These are phyloP conservation scores for Papiliotrema terrestris DNA, from an alignment of 1,284 basidiomycete genomes.

Conservation along the genomic window DNA sequence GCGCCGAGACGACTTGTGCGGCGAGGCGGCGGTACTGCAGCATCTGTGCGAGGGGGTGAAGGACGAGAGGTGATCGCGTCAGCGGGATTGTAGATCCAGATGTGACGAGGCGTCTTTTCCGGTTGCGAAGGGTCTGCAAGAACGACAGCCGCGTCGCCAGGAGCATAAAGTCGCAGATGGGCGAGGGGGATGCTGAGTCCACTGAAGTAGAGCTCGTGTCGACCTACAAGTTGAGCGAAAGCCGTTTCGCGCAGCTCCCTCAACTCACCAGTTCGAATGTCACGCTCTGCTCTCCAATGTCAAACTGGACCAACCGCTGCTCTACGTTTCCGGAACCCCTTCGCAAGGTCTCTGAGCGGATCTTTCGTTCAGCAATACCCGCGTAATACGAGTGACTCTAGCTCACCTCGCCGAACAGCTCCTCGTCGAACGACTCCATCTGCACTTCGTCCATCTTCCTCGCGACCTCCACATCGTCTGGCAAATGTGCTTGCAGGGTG, in stretches of 20 bases:
- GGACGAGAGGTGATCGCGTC: conserved; percentile 12
- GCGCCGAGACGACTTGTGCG: neutral
- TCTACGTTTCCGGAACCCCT: conserved; percentile 21
- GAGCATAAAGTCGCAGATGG: conserved; percentile 35
- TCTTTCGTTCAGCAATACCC: neutral
- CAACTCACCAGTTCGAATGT: conserved; percentile 31
- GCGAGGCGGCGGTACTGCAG: neutral
- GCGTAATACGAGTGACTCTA: too few relatives aligned
- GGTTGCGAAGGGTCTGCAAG: conserved; percentile 26
- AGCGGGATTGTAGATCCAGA: neutral
- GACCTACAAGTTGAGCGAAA: conserved; percentile 15
- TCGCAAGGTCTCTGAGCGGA: conserved; percentile 20
- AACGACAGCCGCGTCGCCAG: conserved; percentile 25
- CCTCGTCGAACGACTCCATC: conserved; percentile 46
- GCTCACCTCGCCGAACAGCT: conserved; percentile 43
- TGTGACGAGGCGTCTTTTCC: conserved; percentile 29
- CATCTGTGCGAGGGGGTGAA: conserved; percentile 21
- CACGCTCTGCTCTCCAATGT: conserved; percentile 25
- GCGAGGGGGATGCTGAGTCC: conserved; percentile 1
- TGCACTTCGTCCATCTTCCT: conserved; percentile 36
- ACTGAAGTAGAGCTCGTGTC: conserved; percentile 20
- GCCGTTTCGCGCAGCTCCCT: neutral
- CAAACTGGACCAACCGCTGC: conserved; percentile 14
- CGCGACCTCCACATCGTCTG: conserved; percentile 13
- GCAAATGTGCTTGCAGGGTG: conserved; percentile 6